Base-by-base conservation (phyloP, 495 filamentous ascomycete species). In the Aspergillus sclerotioniger region DNA sequence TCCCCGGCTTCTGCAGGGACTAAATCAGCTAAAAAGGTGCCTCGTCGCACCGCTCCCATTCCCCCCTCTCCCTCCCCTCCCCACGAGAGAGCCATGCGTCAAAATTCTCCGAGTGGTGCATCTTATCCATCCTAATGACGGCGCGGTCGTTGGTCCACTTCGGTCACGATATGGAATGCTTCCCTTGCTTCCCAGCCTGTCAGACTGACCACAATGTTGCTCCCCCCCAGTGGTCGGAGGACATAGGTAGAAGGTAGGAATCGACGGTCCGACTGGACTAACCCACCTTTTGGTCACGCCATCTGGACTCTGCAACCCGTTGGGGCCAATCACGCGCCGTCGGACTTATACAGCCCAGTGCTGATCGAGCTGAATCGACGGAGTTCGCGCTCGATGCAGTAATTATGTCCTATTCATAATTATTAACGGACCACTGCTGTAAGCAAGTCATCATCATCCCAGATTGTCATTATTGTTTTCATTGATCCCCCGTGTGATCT, bases 1-100 rank as follows among this genome's bases (percentile, higher is more conserved):
- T 7, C 21, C 25, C 16, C 19, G 13, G 47, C 47, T 50, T 20
- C 52, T 54, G 52, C 52, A 54, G 52, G 52, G 52, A 54, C 52
- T 45, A 53, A 43, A 10, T 12, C 39, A 54, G 39, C 37, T n/a
- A n/a, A 50, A 32, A 13, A 50, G n/a, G 37, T 41, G 37, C 9
- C 21, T 31, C 10, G 8, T 29, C 19, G 20, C 20, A 45, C 9
- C 44, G 25, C n/a, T n/a, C 8, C 16, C 8, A 2, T 50, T 16
- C n/a, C 17, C 7, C 17, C 44, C 6, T 13, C 7, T n/a, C 13
- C 8, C 1, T n/a, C 21, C 31, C 47, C 47, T 31, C 37, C 25
- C 25, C 25, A 25, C 25, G 44, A n/a, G 25, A 33, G 20, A 31
- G 21, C 46, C 47, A 32, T 31, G 28, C 16, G 20, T 9, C 15